These are phyloP conservation scores for Candida caryicola DNA, from an alignment of 805 yeast species.

Conservation along the genomic window DNA sequence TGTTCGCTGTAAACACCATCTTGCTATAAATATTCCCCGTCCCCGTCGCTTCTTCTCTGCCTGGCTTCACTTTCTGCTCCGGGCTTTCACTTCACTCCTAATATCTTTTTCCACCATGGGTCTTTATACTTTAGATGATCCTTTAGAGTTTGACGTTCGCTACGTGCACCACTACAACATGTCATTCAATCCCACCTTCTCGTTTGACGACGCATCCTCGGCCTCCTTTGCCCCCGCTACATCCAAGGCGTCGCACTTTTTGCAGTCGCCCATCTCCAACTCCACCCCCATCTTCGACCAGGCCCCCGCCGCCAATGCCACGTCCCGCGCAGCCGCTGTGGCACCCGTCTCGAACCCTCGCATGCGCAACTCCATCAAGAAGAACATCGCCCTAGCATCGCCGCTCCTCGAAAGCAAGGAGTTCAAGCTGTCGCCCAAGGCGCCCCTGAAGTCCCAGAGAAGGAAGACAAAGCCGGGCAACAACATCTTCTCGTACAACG, in stretches of 20 bases:
- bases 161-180: neutral
- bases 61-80: too few species aligned
- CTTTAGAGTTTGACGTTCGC: neutral
- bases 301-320: neutral
- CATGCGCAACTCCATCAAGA: constrained; percentile 7
- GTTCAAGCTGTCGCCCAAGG: constrained; percentile 3
- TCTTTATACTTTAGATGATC: neutral
- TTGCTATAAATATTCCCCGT: too few species aligned
- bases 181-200: neutral
- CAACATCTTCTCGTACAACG: constrained; percentile 5
- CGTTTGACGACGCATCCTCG: neutral
- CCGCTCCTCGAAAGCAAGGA: constrained; percentile 19
- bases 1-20: too few species aligned
- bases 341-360: neutral
- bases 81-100: too few species aligned
- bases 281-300: neutral
- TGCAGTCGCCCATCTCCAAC: constrained; percentile 3
- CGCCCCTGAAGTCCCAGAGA: neutral
- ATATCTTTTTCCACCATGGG: neutral
- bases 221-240: too few species aligned
- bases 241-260: too few species aligned
- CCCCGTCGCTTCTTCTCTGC: too few species aligned
- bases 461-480: neutral
- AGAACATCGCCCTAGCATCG: constrained; percentile 19
- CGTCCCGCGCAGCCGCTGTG: neutral